Percentiles rank a stretch among this genome's conserved stretches.
Conservation (phyloP, 176 grass and related monocot species). For the Aegilops sharonensis region DNA sequence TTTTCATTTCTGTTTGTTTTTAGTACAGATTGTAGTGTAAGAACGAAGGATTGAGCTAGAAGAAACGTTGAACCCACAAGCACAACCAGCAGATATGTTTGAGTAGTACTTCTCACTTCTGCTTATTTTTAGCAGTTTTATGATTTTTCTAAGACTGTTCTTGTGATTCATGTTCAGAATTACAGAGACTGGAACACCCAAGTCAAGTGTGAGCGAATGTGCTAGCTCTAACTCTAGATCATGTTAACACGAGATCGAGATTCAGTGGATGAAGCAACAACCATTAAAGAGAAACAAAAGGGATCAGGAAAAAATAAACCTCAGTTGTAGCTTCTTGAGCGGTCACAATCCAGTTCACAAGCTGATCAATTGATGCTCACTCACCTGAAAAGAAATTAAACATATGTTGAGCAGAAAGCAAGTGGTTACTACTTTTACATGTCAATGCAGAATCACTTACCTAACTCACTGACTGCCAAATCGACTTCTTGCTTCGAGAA, state of each 20-base stretch:
- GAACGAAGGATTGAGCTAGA: background rate
- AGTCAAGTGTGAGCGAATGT: background rate
- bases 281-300: slow-evolving; percentile 1
- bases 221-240: background rate
- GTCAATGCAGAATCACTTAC: background rate
- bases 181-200: too few relatives aligned
- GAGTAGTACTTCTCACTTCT: background rate
- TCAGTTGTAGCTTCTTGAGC: slow-evolving; percentile 42
- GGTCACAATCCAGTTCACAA: slow-evolving; percentile 68
- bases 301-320: background rate
- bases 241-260: background rate
- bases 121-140: background rate
- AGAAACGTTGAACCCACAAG: slow-evolving; percentile 32
- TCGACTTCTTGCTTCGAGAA: background rate
- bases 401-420: background rate
- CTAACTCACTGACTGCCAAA: background rate
- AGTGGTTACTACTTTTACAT: background rate
- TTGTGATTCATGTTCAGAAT: too few relatives aligned
- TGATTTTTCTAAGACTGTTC: too few relatives aligned
- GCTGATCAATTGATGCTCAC: slow-evolving; percentile 48
- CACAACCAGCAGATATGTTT: slow-evolving; percentile 20
- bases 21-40: too few relatives aligned
- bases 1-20: background rate
- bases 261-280: background rate
- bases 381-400: slow-evolving; percentile 51